Conservation (phyloP, 2,329 filamentous ascomycete species). For the Ustulina deusta region DNA sequence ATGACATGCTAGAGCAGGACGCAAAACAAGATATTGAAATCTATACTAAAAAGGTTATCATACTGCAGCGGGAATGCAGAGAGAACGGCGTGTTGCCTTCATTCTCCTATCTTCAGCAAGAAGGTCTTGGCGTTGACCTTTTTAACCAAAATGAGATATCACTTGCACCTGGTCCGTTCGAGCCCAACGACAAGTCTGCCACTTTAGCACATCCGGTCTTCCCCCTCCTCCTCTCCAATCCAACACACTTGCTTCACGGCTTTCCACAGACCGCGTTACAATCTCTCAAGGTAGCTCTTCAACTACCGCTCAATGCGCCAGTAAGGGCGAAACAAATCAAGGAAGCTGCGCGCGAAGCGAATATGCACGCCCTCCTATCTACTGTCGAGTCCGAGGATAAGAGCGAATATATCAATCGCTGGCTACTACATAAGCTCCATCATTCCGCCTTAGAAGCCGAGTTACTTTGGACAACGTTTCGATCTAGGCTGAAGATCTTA, state of each 20-base stretch:
- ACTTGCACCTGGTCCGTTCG: conserved; percentile 51
- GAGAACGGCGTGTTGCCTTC: conserved; percentile 58
- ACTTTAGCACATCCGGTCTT: conserved; percentile 58
- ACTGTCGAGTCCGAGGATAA: conserved; percentile 53
- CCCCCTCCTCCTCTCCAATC: conserved; percentile 62
- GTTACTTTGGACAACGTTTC: conserved; percentile 57
- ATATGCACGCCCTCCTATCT: conserved; percentile 59
- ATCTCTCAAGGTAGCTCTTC: conserved; percentile 56
- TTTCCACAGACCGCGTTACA: conserved; percentile 57
- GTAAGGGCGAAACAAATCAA: conserved; percentile 53
- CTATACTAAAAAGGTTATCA: conserved; percentile 51
- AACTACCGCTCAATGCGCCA: conserved; percentile 54
- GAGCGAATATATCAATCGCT: conserved; percentile 62
- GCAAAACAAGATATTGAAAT: conserved; percentile 52
- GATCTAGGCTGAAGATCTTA: conserved; percentile 49
- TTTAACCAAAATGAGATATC: conserved; percentile 57
- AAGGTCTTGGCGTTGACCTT: conserved; percentile 57
- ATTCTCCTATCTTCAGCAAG: conserved; percentile 56
- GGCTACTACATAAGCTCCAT: conserved; percentile 65
- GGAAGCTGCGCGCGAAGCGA: conserved; percentile 61
- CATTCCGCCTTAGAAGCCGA: conserved; percentile 60
- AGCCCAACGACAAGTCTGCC: conserved; percentile 38
- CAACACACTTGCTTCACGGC: conserved; percentile 57
- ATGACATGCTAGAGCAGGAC: conserved; percentile 53
- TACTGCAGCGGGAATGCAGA: conserved; percentile 57